Percentiles rank a stretch among this genome's conserved stretches.
Evolutionary conservation across 108 stramenopile genomes (phyloP).

Genomic region (Conticribra weissflogii): DNA sequence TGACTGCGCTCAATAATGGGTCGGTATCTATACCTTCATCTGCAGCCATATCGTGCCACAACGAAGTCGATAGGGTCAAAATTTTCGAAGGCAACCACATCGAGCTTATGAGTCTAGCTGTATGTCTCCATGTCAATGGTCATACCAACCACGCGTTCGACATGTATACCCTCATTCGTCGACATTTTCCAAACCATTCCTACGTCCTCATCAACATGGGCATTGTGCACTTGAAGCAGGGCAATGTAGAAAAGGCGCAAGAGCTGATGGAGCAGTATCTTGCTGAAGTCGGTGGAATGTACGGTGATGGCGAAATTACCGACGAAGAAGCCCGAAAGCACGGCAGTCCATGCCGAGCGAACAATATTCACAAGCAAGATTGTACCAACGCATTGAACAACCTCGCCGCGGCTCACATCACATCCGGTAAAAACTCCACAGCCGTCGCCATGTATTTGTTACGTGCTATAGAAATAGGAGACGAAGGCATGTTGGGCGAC

Average conservation of each 20-base stretch:
- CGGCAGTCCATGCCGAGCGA: constrained; percentile 13
- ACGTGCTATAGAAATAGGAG: constrained; percentile 35
- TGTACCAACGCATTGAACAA: constrained; percentile 33
- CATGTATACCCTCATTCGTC: constrained; percentile 14
- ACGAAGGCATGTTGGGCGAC: constrained; percentile 23
- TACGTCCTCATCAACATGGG: constrained; percentile 21
- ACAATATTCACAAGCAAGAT: background rate
- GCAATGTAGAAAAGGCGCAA: constrained; percentile 6
- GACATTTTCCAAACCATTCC: background rate
- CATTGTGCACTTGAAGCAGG: background rate
- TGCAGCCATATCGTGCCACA: background rate
- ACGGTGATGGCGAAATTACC: constrained; percentile 10
- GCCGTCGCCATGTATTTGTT: constrained; percentile 6
- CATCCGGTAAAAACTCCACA: constrained; percentile 25
- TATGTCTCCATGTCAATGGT: constrained; percentile 17
- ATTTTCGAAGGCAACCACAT: background rate
- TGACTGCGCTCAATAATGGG: background rate
- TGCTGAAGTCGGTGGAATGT: constrained; percentile 19
- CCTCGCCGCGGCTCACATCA: constrained; percentile 12
- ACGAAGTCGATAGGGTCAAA: constrained; percentile 1
- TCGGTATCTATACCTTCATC: constrained; percentile 8
- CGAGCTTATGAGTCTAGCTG: constrained; percentile 10
- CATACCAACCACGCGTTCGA: constrained; percentile 11
- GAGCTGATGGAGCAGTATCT: constrained; percentile 8
- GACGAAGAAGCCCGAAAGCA: constrained; percentile 4